Evolutionary conservation across 108 stramenopile genomes (phyloP).

Genomic region (Cyclotella distinguenda): DNA sequence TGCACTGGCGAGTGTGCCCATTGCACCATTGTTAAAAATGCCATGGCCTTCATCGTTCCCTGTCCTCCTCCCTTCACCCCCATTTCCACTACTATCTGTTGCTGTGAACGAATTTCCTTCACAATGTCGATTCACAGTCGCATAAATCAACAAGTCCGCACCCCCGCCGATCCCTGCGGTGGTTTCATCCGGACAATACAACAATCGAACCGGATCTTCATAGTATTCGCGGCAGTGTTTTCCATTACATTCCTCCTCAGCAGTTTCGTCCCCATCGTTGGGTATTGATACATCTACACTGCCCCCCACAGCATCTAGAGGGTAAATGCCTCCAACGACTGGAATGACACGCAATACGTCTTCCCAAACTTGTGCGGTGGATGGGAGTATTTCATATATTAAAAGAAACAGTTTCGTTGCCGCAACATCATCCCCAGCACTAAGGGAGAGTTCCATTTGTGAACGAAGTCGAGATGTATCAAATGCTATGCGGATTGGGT

Average conservation of each 20-base stretch:
- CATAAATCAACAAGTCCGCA: slow-evolving; percentile 43
- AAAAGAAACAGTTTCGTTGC: slow-evolving; percentile 42
- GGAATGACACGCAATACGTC: slow-evolving; percentile 41
- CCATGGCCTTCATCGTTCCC: not conserved
- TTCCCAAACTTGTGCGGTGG: slow-evolving; percentile 38
- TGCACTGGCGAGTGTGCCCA: slow-evolving; percentile 46
- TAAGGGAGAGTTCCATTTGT: slow-evolving; percentile 25
- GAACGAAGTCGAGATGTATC: slow-evolving; percentile 20
- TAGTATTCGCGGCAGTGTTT: slow-evolving; percentile 14
- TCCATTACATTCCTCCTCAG: not conserved
- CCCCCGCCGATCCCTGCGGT: slow-evolving; percentile 40
- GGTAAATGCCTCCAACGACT: slow-evolving; percentile 46
- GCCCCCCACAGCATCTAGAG: slow-evolving; percentile 27
- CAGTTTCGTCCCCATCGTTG: slow-evolving; percentile 9
- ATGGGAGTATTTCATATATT: slow-evolving; percentile 42
- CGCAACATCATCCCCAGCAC: slow-evolving; percentile 9
- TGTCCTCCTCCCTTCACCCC: not conserved
- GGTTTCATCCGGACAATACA: slow-evolving; percentile 48
- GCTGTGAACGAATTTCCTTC: slow-evolving; percentile 1
- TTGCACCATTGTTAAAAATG: not conserved
- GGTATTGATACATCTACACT: slow-evolving; percentile 18
- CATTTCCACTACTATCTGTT: not conserved
- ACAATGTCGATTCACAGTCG: slow-evolving; percentile 49
- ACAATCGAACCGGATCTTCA: slow-evolving; percentile 35
- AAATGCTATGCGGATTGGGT: slow-evolving; percentile 44